These are phyloP conservation scores for Pulveroboletus sp. DNA, from an alignment of 768 basidiomycete genomes.

Conservation along the genomic window DNA sequence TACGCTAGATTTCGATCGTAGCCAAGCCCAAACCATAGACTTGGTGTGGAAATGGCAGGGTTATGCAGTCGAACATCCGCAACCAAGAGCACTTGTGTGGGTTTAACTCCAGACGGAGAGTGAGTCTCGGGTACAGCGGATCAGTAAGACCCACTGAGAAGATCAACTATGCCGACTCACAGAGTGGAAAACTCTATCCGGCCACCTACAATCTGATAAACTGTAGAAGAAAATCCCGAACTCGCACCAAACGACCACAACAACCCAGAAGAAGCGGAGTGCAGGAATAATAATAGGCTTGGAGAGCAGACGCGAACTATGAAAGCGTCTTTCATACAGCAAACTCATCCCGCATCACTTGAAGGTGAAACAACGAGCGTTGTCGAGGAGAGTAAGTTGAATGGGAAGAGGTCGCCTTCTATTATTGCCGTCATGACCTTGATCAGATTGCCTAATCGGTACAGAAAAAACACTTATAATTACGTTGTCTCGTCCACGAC, in stretches of 20 bases:
- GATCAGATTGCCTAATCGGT: conserved; percentile 10
- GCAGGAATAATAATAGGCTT: conserved; percentile 36
- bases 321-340: conserved; percentile 26
- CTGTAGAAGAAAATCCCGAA: conserved; percentile 54
- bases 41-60: conserved; percentile 28
- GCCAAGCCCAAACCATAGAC: conserved; percentile 42
- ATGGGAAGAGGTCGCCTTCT: neutral
- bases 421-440: conserved; percentile 7
- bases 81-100: conserved; percentile 60
- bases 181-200: conserved; percentile 31
- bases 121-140: conserved; percentile 8
- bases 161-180: conserved; percentile 17
- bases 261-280: conserved; percentile 50
- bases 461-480: neutral
- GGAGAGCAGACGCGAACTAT: conserved; percentile 21
- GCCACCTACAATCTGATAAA: conserved; percentile 59
- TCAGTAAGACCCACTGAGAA: conserved; percentile 3
- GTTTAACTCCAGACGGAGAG: conserved; percentile 13
- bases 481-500: neutral
- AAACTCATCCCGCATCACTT: conserved; percentile 28
- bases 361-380: neutral
- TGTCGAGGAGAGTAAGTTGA: neutral
- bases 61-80: conserved; percentile 62
- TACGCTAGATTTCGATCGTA: conserved; percentile 50
- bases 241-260: conserved; percentile 63